Evolutionary conservation across 2,329 filamentous ascomycete species (phyloP).

Genomic region (Alternaria gaisen): DNA sequence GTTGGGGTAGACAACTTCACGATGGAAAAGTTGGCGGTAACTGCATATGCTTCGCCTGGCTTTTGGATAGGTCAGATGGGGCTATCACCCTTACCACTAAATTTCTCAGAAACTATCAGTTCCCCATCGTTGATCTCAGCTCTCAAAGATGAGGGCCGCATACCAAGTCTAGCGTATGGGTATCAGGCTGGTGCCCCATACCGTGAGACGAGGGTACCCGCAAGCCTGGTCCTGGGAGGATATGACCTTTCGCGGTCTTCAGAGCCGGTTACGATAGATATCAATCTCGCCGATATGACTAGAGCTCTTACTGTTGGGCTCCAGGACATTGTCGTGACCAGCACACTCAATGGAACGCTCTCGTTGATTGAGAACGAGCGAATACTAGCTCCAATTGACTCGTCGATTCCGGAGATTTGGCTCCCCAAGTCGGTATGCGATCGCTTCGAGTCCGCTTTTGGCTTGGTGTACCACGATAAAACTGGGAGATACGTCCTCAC

Average conservation of each 20-base stretch:
- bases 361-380: not conserved
- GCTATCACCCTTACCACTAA: not conserved
- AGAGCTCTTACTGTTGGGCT: not conserved
- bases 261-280: not conserved
- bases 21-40: not conserved
- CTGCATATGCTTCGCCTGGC: constrained; percentile 1
- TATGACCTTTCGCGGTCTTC: not conserved
- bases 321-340: not conserved
- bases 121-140: not conserved
- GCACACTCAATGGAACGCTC: not conserved
- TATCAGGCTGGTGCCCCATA: constrained; percentile 6
- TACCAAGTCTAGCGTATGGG: constrained; percentile 1
- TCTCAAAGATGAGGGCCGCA: not conserved
- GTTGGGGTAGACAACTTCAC: not conserved
- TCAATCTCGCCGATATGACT: not conserved
- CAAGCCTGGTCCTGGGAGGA: constrained; percentile 4
- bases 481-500: not conserved
- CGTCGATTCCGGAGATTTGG: constrained; percentile 1
- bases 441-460: constrained; percentile 5
- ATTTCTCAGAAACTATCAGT: not conserved
- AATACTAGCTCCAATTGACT: not conserved
- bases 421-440: constrained; percentile 2
- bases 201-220: not conserved
- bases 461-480: not conserved
- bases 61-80: constrained; percentile 5